Conservation (phyloP, 2,329 filamentous ascomycete species). For the Aspergillus vadensis region DNA sequence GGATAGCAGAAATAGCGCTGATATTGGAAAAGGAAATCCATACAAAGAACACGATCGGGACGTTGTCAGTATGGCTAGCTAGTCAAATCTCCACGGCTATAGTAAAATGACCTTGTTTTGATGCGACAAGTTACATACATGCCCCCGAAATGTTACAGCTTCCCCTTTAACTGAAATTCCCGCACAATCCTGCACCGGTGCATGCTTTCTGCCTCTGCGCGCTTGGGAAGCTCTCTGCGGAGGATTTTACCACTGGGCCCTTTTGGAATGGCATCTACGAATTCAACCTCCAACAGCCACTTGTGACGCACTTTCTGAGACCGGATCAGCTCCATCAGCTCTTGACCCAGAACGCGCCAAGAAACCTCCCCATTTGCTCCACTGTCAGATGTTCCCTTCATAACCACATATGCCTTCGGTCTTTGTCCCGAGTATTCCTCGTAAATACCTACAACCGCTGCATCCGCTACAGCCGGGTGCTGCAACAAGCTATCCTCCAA, state of each 20-base stretch:
- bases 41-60: too few relatives aligned
- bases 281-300: not conserved
- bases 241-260: not conserved
- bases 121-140: too few relatives aligned
- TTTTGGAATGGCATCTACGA: not conserved
- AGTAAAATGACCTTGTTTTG: too few relatives aligned
- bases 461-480: constrained; percentile 59
- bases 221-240: not conserved
- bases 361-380: not conserved
- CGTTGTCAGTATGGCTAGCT: too few relatives aligned
- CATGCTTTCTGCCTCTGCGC: too few relatives aligned
- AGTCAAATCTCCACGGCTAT: too few relatives aligned
- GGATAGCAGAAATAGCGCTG: too few relatives aligned
- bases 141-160: too few relatives aligned
- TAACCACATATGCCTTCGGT: constrained; percentile 60
- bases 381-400: constrained; percentile 31
- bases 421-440: constrained; percentile 53
- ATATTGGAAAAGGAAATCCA: too few relatives aligned
- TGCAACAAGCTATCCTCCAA: constrained; percentile 64
- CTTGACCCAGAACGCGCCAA: not conserved
- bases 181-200: too few relatives aligned
- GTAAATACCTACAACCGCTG: constrained; percentile 49
- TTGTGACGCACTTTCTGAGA: not conserved
- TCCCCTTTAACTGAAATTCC: too few relatives aligned
- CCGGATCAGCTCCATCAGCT: not conserved